phyloP scores from a whole-genome alignment of 768 basidiomycete species.

The Mycena sanguinolenta region DNA sequence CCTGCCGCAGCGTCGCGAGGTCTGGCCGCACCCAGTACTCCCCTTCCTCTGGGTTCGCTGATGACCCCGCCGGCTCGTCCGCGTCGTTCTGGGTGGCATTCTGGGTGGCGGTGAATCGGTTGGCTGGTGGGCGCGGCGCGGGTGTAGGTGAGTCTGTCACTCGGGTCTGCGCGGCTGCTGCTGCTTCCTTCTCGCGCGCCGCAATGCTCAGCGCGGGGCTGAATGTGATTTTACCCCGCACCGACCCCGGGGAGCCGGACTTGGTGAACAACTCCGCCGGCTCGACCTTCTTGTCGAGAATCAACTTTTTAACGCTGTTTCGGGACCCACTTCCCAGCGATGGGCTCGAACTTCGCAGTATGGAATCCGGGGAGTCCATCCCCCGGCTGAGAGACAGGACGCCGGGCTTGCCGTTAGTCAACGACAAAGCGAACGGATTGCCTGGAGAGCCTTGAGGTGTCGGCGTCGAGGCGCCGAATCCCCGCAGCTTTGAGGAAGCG shows the following conservation, averaged over 20 bases:
- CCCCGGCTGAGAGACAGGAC: constrained; percentile 66
- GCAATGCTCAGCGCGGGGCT: constrained; percentile 82
- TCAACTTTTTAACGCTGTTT: constrained; percentile 92
- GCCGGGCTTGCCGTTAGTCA: constrained; percentile 68
- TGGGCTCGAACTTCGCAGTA: constrained; percentile 73
- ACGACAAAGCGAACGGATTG: constrained; percentile 55
- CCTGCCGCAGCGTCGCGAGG: constrained; percentile 76
- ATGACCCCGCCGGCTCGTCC: constrained; percentile 36
- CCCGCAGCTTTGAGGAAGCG: constrained; percentile 78
- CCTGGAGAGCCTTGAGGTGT: constrained; percentile 52
- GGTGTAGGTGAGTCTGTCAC: constrained; percentile 54
- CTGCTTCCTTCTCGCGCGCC: constrained; percentile 83
- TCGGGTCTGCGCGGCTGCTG: constrained; percentile 38
- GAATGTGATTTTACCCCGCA: constrained; percentile 74
- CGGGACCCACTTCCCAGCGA: constrained; percentile 52
- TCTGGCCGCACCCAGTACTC: constrained; percentile 94
- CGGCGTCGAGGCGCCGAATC: constrained; percentile 69
- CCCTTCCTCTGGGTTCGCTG: constrained; percentile 76
- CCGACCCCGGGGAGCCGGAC: constrained; percentile 57
- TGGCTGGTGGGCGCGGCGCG: constrained; percentile 46
- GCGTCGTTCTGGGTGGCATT: constrained; percentile 37
- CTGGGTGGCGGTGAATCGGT: constrained; percentile 55
- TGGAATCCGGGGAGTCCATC: constrained; percentile 69
- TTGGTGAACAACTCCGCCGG: constrained; percentile 76
- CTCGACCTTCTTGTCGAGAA: constrained; percentile 88